Evolutionary conservation across 2,329 filamentous ascomycete species (phyloP).

Genomic region (Endoconidiophora laricicola): DNA sequence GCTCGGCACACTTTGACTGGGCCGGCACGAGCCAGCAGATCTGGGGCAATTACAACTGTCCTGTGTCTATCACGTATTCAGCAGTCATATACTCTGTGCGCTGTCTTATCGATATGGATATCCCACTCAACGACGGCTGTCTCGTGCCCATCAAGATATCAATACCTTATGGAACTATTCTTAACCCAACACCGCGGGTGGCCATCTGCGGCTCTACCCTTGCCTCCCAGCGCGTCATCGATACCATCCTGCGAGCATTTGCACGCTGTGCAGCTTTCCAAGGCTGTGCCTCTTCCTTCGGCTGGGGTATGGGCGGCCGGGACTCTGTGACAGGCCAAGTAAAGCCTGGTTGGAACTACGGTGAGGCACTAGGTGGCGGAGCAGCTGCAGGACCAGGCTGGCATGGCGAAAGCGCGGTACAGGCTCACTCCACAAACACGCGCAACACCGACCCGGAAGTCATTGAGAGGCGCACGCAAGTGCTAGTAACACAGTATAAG

Average conservation of each 20-base stretch:
- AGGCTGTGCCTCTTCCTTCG: conserved; percentile 72
- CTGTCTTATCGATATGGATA: conserved; percentile 63
- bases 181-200: conserved; percentile 58
- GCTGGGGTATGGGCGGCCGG: conserved; percentile 65
- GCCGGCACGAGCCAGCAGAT: conserved; percentile 21
- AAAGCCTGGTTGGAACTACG: conserved; percentile 57
- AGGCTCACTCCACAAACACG: conserved; percentile 77
- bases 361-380: conserved; percentile 70
- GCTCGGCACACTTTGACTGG: conserved; percentile 23
- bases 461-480: conserved; percentile 56
- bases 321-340: conserved; percentile 30
- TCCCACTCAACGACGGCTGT: conserved; percentile 77
- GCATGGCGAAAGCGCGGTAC: conserved; percentile 60
- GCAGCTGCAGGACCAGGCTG: conserved; percentile 56
- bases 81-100: conserved; percentile 78
- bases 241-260: conserved; percentile 70
- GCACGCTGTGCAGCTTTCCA: conserved; percentile 62
- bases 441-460: conserved; percentile 68
- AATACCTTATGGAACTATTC: conserved; percentile 56
- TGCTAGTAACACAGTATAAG: conserved; percentile 53
- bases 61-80: conserved; percentile 22
- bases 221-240: conserved; percentile 64
- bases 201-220: conserved; percentile 73
- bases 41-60: conserved; percentile 23
- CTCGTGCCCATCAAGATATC: conserved; percentile 58